phyloP scores from a whole-genome alignment of 2,329 filamentous ascomycete species.

The Colletotrichum truncatum region DNA sequence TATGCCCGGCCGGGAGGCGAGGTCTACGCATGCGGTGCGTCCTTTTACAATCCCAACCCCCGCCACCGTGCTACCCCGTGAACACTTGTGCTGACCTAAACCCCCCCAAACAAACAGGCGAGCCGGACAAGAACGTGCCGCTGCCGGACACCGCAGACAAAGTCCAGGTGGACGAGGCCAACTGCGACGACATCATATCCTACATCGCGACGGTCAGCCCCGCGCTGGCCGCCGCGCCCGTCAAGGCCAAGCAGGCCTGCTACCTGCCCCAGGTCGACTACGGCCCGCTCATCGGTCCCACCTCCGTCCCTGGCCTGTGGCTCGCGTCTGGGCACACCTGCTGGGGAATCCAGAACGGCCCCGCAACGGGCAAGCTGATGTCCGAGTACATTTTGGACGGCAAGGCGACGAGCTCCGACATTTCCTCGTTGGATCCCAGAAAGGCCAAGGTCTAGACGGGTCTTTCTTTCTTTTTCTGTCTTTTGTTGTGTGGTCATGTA shows the following conservation, averaged over 20 bases:
- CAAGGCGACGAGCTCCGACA: slow-evolving; percentile 71
- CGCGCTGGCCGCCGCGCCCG: slow-evolving; percentile 72
- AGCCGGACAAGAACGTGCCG: slow-evolving; percentile 79
- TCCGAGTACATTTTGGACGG: slow-evolving; percentile 83
- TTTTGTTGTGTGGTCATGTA: no score
- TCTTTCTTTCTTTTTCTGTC: fast-evolving
- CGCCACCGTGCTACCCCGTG: no score
- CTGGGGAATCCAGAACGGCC: slow-evolving; percentile 98
- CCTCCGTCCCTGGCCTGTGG: slow-evolving; percentile 77
- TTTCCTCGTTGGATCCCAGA: slow-evolving; percentile 73
- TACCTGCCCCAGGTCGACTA: slow-evolving; percentile 84
- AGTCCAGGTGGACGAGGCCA: slow-evolving; percentile 77
- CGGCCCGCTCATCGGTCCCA: slow-evolving; percentile 81
- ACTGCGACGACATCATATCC: slow-evolving; percentile 87
- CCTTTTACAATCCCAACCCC: background rate
- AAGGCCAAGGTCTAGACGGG: slow-evolving; percentile 61
- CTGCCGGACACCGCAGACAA: slow-evolving; percentile 80
- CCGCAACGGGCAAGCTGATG: slow-evolving; percentile 84
- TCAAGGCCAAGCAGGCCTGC: slow-evolving; percentile 86
- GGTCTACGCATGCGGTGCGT: slow-evolving; percentile 87
- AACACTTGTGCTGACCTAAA: background rate
- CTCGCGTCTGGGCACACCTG: slow-evolving; percentile 93
- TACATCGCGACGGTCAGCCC: slow-evolving; percentile 76
- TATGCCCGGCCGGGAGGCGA: slow-evolving; percentile 90
- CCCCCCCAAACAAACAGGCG: slow-evolving; percentile 52